Conservation (phyloP, 805 yeast species). For the Candida golubevii region DNA sequence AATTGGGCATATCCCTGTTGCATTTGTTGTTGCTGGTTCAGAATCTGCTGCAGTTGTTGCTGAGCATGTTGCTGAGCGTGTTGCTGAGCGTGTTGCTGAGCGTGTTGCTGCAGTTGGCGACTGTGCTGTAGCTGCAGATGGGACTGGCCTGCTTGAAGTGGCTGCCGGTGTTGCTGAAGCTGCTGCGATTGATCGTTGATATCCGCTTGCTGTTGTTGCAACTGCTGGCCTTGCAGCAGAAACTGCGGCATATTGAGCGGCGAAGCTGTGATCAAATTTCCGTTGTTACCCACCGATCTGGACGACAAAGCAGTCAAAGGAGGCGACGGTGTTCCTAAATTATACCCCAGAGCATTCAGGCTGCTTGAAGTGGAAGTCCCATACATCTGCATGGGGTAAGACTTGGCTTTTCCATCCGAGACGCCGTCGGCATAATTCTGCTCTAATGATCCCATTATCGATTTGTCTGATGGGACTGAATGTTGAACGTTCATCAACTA, state of each 20-base stretch:
- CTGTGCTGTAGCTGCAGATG: conserved; percentile 2
- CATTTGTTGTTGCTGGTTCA: too few species aligned
- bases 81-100: not conserved
- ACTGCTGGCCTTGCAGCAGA: conserved; percentile 1
- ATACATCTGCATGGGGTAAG: conserved; percentile 10
- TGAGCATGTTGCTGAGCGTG: not conserved
- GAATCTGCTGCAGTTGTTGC: not conserved
- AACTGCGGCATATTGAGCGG: conserved; percentile 10
- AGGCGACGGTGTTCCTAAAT: conserved; percentile 11
- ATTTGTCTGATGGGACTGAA: not conserved
- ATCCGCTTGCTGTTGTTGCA: conserved; percentile 1
- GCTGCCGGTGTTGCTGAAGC: not conserved
- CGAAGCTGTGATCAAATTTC: conserved; percentile 6
- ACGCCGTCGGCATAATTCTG: conserved; percentile 1
- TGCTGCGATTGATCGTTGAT: conserved; percentile 1
- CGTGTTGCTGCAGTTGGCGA: conserved; percentile 1
- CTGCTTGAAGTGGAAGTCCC: not conserved
- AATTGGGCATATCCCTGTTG: not conserved
- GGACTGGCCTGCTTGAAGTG: not conserved
- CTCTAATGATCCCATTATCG: conserved; percentile 4
- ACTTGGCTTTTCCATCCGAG: conserved; percentile 5
- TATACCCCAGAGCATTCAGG: conserved; percentile 3
- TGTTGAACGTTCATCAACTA: not conserved
- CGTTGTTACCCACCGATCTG: conserved; percentile 7
- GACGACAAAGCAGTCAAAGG: conserved; percentile 8